Conservation (phyloP, 441 rosid species). For the Brassica hybrid region DNA sequence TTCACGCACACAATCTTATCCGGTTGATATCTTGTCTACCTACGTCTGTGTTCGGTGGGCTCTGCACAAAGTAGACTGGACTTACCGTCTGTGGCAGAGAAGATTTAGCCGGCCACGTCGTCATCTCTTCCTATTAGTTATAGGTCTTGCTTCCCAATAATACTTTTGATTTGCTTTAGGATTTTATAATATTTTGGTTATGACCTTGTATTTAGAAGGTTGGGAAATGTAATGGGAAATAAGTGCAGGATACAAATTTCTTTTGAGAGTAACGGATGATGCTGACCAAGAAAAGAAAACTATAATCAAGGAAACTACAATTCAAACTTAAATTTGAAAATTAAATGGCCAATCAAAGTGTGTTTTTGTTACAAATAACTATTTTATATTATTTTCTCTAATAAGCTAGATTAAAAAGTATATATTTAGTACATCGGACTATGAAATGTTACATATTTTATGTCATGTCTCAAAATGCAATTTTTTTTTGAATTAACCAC, state of each 20-base stretch:
- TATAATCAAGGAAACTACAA: conserved; percentile 2
- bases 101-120: conserved; percentile 58
- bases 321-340: neutral
- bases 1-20: no score
- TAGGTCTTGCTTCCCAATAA: conserved; percentile 2
- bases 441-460: neutral
- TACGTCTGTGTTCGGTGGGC: conserved; percentile 78
- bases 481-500: no score
- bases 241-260: neutral
- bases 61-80: conserved; percentile 77
- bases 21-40: conserved; percentile 51
- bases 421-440: neutral
- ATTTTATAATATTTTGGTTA: neutral
- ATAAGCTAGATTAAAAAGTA: neutral
- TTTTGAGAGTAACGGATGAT: conserved; percentile 18
- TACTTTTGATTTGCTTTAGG: conserved; percentile 3
- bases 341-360: neutral
- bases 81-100: conserved; percentile 43
- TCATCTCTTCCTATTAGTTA: conserved; percentile 11
- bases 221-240: conserved; percentile 10
- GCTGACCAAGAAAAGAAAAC: conserved; percentile 16
- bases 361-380: neutral
- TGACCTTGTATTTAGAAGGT: neutral
- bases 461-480: neutral
- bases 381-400: neutral